Evolutionary conservation across 1,284 basidiomycete genomes (phyloP).

Genomic region (Irpex rosettiformis): DNA sequence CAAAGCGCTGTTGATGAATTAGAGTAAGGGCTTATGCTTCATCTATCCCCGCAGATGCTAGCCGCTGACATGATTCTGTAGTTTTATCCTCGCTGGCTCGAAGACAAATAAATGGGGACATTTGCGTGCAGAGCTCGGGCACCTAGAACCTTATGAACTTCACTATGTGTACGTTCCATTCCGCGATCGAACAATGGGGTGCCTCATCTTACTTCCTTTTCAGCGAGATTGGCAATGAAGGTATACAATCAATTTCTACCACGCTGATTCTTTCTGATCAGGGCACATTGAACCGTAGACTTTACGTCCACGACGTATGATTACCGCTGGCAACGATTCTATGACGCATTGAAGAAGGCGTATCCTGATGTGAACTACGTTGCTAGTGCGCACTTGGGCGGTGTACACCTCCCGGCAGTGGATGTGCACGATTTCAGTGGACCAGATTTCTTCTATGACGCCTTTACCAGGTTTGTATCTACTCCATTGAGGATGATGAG

Average conservation of each 20-base stretch:
- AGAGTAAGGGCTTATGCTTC: not conserved
- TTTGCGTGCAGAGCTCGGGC: conserved; percentile 3
- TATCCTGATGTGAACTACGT: conserved; percentile 7
- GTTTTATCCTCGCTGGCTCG: conserved; percentile 4
- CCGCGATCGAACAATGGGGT: not conserved
- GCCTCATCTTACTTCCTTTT: not conserved
- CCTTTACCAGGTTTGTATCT: conserved; percentile 1
- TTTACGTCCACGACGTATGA: conserved; percentile 10
- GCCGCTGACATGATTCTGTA: not conserved
- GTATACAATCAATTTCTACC: not conserved
- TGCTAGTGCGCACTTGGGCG: conserved; percentile 1
- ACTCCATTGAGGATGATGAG: not conserved
- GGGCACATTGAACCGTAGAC: not conserved
- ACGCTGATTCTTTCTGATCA: not conserved
- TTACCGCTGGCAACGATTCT: conserved; percentile 10
- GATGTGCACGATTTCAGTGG: conserved; percentile 10
- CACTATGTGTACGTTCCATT: conserved; percentile 6
- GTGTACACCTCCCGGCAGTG: conserved; percentile 5
- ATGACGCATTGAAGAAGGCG: conserved; percentile 6
- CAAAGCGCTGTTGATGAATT: conserved; percentile 8
- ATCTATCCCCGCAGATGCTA: not conserved
- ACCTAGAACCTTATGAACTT: conserved; percentile 7
- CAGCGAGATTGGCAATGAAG: not conserved
- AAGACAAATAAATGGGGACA: conserved; percentile 8
- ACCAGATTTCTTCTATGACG: conserved; percentile 4